Evolutionary conservation across 2,329 filamentous ascomycete genomes (phyloP).

Genomic region (Colletotrichum sp.): DNA sequence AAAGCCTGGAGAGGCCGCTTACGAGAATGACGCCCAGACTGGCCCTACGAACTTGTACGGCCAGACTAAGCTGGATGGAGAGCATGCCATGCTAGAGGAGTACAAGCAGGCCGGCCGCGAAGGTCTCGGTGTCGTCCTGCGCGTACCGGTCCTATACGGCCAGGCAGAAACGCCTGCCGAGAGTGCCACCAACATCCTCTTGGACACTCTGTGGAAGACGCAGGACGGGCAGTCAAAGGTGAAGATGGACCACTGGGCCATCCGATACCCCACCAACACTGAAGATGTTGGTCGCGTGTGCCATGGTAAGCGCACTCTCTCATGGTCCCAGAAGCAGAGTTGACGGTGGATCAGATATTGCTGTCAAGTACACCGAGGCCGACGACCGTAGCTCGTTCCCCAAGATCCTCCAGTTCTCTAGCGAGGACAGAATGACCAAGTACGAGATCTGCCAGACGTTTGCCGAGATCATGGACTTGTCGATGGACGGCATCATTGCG

Average conservation of each 20-base stretch:
- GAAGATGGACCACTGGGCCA: conserved; percentile 86
- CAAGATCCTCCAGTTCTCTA: conserved; percentile 80
- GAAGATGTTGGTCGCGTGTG: conserved; percentile 84
- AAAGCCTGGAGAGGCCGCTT: conserved; percentile 80
- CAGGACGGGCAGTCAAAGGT: conserved; percentile 67
- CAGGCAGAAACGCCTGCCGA: conserved; percentile 72
- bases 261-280: conserved; percentile 87
- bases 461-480: conserved; percentile 78
- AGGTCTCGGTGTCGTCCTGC: conserved; percentile 70
- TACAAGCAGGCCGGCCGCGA: conserved; percentile 52
- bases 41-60: conserved; percentile 79
- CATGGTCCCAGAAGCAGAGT: background rate
- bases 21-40: conserved; percentile 67
- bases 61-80: conserved; percentile 65
- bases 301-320: conserved; percentile 54
- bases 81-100: conserved; percentile 68
- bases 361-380: conserved; percentile 67
- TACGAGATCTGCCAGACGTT: conserved; percentile 85
- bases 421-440: conserved; percentile 86
- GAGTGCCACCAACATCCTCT: conserved; percentile 82
- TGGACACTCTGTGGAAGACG: conserved; percentile 77
- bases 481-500: conserved; percentile 69
- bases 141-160: conserved; percentile 87
- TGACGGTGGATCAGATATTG: conserved; percentile 60
- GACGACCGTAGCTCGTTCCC: conserved; percentile 62